Percentiles rank a stretch among this genome's conserved stretches.
Evolutionary conservation across 257 asterid species (phyloP).

Genomic region (Ligustrum vulgare): DNA sequence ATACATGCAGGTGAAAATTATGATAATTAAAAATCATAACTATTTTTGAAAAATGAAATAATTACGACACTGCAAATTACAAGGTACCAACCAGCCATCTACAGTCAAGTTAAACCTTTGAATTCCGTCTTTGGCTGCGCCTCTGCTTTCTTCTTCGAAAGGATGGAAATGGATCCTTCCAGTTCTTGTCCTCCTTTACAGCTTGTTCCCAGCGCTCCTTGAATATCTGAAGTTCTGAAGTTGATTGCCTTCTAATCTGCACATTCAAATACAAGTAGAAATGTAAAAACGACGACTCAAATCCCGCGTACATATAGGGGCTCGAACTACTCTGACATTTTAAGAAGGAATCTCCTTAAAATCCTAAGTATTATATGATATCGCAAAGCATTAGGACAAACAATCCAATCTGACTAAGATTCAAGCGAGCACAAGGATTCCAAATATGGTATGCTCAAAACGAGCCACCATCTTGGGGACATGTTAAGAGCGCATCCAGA

Average conservation of each 20-base stretch:
- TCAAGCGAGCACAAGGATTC: no score
- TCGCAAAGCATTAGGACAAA: no score
- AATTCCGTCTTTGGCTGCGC: constrained; percentile 25
- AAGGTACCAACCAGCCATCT: background rate
- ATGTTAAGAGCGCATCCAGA: no score
- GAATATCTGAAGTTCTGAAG: constrained; percentile 62
- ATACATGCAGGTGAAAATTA: background rate
- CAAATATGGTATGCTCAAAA: no score
- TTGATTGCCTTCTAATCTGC: constrained; percentile 81
- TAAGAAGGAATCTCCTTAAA: no score
- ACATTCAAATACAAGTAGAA: constrained; percentile 4
- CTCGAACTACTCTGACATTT: no score
- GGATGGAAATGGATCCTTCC: constrained; percentile 70
- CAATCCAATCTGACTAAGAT: no score
- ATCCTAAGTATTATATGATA: no score
- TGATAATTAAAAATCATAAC: background rate
- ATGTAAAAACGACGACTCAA: background rate
- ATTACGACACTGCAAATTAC: background rate
- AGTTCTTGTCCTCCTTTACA: constrained; percentile 55
- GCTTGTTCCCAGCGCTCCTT: constrained; percentile 85
- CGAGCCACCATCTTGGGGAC: no score
- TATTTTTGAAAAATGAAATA: background rate
- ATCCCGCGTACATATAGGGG: background rate
- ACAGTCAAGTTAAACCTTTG: constrained; percentile 25
- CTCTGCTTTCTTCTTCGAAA: constrained; percentile 28